Base-by-base conservation (phyloP, 2,329 filamentous ascomycete genomes). In the Akanthomyces lecanii region DNA sequence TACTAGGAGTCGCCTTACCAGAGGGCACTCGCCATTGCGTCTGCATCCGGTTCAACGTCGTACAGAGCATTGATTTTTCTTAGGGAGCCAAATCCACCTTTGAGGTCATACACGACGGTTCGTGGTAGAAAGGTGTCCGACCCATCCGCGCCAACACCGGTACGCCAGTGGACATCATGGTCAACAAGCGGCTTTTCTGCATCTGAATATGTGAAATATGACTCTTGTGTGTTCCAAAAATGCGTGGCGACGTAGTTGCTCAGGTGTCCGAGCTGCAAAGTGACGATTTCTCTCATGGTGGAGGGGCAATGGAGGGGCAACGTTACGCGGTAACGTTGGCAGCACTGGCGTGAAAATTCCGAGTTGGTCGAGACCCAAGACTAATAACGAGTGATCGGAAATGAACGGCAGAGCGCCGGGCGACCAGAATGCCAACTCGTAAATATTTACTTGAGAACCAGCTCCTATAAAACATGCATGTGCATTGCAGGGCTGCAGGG, bases 221-320 rank as follows among this genome's bases (percentile, higher is more conserved):
- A 97, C 81, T 99, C 95, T 90, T 97, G 66, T 6, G 90, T 82
- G 71, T 99, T 99, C 95, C 95, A 99, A 75, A 97, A 99, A 78
- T 99, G 95, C 0, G 93, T 96, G 36, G 90, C 93, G 25, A 96
- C 79, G 71, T 97, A 96, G 75, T 99, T 99, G 74, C 90, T 93
- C 72, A 90, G 88, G 73, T 96, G 89, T 50, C 95, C 95, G 65
- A 98, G 87, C 81, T 99, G 95, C 52, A 99, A 81, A 0, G 94
- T 97, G 65, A 99, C 82, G 65, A 98, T 92, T 77, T 99, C 95
- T 77, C 93, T 92, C 95, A 99, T 98, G 4, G 30, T 66, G 42
- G 30, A 16, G 58, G 28, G 44, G 58, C 40, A 47, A n/a, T 40
- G n/a, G 25, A 33, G 42, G 61, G 28, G 44, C 23, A 50, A 16